A percentile compares a stretch with the other conserved stretches of the same genome.
phyloP scores from a whole-genome alignment of 208 protist species.

The Vickermania spadyakhi region DNA sequence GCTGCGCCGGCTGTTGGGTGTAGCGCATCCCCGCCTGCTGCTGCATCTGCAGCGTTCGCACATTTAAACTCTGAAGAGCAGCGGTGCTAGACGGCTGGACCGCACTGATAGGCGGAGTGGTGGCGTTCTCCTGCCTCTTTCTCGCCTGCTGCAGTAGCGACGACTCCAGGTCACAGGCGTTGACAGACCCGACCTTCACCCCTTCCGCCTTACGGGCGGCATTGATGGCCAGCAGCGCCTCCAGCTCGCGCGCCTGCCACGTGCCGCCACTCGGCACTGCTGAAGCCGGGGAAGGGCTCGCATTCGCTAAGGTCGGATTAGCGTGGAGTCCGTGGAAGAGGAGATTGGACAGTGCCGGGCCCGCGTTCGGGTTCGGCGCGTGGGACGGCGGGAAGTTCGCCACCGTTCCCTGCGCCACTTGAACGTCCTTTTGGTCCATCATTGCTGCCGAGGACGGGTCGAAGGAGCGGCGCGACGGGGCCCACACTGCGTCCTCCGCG shows the following conservation, averaged over 20 bases:
- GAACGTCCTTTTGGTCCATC: not conserved
- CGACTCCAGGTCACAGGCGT: constrained; percentile 45
- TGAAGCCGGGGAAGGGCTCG: constrained; percentile 2
- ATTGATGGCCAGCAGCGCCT: constrained; percentile 34
- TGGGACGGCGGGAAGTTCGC: not conserved
- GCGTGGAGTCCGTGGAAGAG: not conserved
- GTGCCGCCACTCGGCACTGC: constrained; percentile 4
- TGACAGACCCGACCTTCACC: constrained; percentile 8
- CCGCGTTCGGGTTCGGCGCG: not conserved
- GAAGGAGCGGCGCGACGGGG: not conserved
- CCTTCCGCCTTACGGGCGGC: constrained; percentile 3
- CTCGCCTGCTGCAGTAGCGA: constrained; percentile 17
- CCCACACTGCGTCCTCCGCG: not conserved
- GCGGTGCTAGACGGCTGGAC: too few species aligned
- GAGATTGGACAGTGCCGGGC: not conserved
- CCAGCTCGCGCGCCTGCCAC: constrained; percentile 52
- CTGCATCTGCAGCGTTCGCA: not conserved
- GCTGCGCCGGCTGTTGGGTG: not conserved
- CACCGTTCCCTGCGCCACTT: not conserved
- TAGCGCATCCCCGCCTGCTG: not conserved
- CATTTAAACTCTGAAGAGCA: too few species aligned
- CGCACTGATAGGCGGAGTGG: too few species aligned
- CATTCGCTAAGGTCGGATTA: not conserved
- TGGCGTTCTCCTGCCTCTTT: not conserved
- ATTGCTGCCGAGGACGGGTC: not conserved